phyloP scores from a whole-genome alignment of 1,139 yeast genomes.

The Candida dubliniensis region DNA sequence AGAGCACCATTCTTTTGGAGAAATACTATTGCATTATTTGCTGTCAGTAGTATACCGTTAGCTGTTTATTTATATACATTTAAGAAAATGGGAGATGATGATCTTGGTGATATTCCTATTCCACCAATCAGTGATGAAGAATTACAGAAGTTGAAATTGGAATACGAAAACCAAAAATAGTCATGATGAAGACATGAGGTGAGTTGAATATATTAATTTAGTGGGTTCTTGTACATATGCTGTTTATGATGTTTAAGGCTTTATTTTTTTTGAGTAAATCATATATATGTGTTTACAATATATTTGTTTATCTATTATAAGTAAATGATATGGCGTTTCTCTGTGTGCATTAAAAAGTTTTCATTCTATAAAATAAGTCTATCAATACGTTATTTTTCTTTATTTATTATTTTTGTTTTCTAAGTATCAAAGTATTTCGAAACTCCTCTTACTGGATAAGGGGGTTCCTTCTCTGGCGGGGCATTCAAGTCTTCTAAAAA shows the following conservation, averaged over 20 bases:
- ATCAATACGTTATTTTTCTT: background rate
- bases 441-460: slow-evolving; percentile 31
- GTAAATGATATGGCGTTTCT: too few relatives aligned
- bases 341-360: background rate
- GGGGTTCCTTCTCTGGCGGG: slow-evolving; percentile 12
- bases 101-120: slow-evolving; percentile 85
- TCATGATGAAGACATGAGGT: background rate
- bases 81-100: slow-evolving; percentile 72
- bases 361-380: background rate
- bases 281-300: too few relatives aligned
- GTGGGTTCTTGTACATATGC: too few relatives aligned
- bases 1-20: slow-evolving; percentile 81
- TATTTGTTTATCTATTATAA: too few relatives aligned
- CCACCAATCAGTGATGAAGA: slow-evolving; percentile 87
- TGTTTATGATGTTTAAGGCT: too few relatives aligned
- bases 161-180: slow-evolving; percentile 52
- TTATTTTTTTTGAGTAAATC: too few relatives aligned
- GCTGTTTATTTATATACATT: slow-evolving; percentile 77
- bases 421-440: slow-evolving; percentile 15
- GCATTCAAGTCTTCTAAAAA: background rate
- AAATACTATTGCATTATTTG: slow-evolving; percentile 63
- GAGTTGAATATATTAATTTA: background rate
- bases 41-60: slow-evolving; percentile 60
- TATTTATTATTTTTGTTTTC: too few relatives aligned
- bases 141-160: slow-evolving; percentile 66